Evolutionary conservation across 768 basidiomycete species (phyloP).

Genomic region (Tulasnella sp.): DNA sequence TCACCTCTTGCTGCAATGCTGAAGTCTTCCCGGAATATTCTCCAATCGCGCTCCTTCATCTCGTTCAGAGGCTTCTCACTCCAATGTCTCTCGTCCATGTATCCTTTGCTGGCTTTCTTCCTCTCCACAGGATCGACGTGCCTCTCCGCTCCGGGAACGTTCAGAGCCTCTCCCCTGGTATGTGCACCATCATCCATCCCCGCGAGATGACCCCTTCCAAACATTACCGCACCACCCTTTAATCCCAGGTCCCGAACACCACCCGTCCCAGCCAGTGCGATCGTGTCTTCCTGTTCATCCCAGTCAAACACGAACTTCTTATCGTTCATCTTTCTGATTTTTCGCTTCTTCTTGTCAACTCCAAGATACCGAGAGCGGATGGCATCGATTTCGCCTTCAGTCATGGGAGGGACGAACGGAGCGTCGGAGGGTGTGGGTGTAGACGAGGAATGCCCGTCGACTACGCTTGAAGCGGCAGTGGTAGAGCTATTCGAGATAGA

Average conservation of each 20-base stretch:
- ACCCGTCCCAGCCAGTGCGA: slow-evolving; percentile 40
- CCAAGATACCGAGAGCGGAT: slow-evolving; percentile 94
- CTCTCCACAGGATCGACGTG: slow-evolving; percentile 81
- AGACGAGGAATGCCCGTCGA: not conserved
- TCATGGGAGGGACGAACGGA: slow-evolving; percentile 61
- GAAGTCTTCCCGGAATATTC: slow-evolving; percentile 98
- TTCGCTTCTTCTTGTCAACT: slow-evolving; percentile 89
- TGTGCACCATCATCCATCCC: slow-evolving; percentile 73
- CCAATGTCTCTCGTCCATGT: slow-evolving; percentile 95
- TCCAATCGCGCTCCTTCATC: slow-evolving; percentile 98
- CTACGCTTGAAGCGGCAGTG: slow-evolving; percentile 37
- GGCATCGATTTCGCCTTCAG: slow-evolving; percentile 71
- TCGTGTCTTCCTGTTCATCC: slow-evolving; percentile 93
- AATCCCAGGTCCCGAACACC: slow-evolving; percentile 23
- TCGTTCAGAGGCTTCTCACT: slow-evolving; percentile 86
- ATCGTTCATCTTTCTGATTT: slow-evolving; percentile 91
- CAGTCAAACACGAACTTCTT: slow-evolving; percentile 99
- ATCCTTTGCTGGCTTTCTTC: slow-evolving; percentile 71
- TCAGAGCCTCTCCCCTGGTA: slow-evolving; percentile 22
- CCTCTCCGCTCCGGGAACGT: slow-evolving; percentile 29
- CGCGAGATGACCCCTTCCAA: slow-evolving; percentile 76
- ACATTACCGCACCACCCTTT: slow-evolving; percentile 69
- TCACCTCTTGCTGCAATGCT: slow-evolving; percentile 87
- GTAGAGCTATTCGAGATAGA: slow-evolving; percentile 38
- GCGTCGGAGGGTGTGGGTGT: slow-evolving; percentile 38